Evolutionary conservation across 2,329 filamentous ascomycete genomes (phyloP).

Genomic region (Alternaria gansuensis): DNA sequence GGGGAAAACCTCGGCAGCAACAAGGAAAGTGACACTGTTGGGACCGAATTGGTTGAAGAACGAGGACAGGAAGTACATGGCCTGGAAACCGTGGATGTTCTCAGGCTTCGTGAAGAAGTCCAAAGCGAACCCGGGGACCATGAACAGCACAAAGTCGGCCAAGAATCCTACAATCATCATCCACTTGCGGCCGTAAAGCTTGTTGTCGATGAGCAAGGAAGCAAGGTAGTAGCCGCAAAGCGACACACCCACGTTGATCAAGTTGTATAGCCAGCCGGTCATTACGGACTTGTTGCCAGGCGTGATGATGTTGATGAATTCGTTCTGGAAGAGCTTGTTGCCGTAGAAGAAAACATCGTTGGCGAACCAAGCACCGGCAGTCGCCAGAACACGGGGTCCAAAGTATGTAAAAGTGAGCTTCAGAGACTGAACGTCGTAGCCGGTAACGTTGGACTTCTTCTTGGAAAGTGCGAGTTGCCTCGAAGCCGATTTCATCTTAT

Average conservation of each 20-base stretch:
- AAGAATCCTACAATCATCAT: constrained; percentile 97
- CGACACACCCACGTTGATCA: constrained; percentile 88
- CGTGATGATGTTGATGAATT: constrained; percentile 87
- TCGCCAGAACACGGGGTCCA: constrained; percentile 84
- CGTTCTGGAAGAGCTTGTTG: constrained; percentile 94
- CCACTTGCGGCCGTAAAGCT: constrained; percentile 92
- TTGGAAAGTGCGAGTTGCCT: constrained; percentile 84
- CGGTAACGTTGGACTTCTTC: constrained; percentile 85
- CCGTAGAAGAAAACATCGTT: constrained; percentile 99
- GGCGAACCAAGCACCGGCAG: constrained; percentile 89
- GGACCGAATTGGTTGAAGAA: constrained; percentile 99
- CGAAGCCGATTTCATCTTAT: constrained; percentile 89
- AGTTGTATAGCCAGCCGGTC: constrained; percentile 89
- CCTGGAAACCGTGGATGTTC: constrained; percentile 88
- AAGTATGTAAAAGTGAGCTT: constrained; percentile 82
- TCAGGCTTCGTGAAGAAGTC: constrained; percentile 77
- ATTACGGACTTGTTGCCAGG: constrained; percentile 75
- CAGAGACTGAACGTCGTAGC: constrained; percentile 88
- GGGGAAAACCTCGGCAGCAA: constrained; percentile 95
- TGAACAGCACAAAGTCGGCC: constrained; percentile 91
- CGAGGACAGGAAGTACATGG: constrained; percentile 97
- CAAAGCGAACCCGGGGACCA: constrained; percentile 89
- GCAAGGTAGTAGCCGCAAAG: constrained; percentile 90
- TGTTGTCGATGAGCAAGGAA: constrained; percentile 90
- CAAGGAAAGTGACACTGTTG: constrained; percentile 95